Conservation (phyloP, 1,139 yeast species). For the Schizosaccharomyces versatilis region DNA sequence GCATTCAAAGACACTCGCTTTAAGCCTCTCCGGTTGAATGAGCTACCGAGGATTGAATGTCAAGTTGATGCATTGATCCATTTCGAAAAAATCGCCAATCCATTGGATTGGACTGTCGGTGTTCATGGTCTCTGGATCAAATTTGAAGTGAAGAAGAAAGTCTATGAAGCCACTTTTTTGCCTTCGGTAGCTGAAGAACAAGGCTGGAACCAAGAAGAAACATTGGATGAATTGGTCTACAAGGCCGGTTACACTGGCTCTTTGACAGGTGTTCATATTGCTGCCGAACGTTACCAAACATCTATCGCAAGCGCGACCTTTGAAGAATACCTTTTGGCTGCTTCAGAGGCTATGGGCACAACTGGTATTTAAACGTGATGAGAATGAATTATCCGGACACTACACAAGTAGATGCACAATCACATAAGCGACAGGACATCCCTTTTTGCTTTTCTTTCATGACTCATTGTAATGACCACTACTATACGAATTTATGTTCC, state of each 20-base stretch:
- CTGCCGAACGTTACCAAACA: neutral
- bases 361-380: too few relatives aligned
- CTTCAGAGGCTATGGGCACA: too few relatives aligned
- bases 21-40: slow-evolving; percentile 34
- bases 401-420: too few relatives aligned
- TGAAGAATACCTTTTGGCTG: neutral
- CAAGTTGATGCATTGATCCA: slow-evolving; percentile 43
- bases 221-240: slow-evolving; percentile 43
- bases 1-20: slow-evolving; percentile 65
- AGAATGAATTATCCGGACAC: too few relatives aligned
- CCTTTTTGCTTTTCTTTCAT: too few relatives aligned
- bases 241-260: slow-evolving; percentile 37
- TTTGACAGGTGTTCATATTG: neutral
- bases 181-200: slow-evolving; percentile 88
- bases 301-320: neutral
- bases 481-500: too few relatives aligned
- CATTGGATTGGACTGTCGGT: slow-evolving; percentile 63
- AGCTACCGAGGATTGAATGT: slow-evolving; percentile 32
- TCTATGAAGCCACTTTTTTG: slow-evolving; percentile 50
- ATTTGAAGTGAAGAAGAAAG: slow-evolving; percentile 21
- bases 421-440: too few relatives aligned
- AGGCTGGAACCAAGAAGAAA: slow-evolving; percentile 54
- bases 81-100: slow-evolving; percentile 30
- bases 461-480: too few relatives aligned
- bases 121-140: slow-evolving; percentile 52